Evolutionary conservation across 108 stramenopile species (phyloP).

Genomic region (Phaeodactylum tricornutum): DNA sequence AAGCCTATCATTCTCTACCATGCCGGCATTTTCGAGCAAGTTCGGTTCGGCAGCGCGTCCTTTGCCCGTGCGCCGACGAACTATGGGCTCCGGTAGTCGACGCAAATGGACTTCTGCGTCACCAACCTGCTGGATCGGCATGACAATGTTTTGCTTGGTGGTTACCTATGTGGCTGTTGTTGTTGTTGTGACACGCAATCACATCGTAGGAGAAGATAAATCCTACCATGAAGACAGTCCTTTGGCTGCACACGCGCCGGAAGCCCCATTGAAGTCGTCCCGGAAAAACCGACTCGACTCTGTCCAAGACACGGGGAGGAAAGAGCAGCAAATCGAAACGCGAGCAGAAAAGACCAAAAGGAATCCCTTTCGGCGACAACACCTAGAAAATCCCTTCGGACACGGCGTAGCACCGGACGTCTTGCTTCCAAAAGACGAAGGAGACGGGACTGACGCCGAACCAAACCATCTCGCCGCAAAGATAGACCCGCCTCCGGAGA

Average conservation of each 20-base stretch:
- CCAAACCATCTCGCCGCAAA: background rate
- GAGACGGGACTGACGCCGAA: slow-evolving; percentile 1
- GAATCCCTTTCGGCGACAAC: background rate
- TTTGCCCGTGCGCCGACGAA: too few relatives aligned
- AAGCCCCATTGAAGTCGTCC: background rate
- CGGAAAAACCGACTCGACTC: background rate
- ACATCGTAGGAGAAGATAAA: background rate
- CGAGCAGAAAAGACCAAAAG: background rate
- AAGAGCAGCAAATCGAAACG: background rate
- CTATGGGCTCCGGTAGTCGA: too few relatives aligned
- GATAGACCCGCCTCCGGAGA: background rate
- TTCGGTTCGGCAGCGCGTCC: too few relatives aligned
- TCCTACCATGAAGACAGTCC: too few relatives aligned
- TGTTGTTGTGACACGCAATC: background rate
- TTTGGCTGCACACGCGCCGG: background rate
- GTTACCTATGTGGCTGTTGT: background rate
- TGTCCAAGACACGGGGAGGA: background rate
- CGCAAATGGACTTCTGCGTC: too few relatives aligned
- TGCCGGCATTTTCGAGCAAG: too few relatives aligned
- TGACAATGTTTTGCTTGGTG: background rate
- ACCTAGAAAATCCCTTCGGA: slow-evolving; percentile 14
- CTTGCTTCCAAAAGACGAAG: slow-evolving; percentile 1
- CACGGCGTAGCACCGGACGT: slow-evolving; percentile 12
- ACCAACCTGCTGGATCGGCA: background rate
- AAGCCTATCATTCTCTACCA: too few relatives aligned